These are phyloP conservation scores for Lotus japonicus DNA, from an alignment of 306 rosid species.

Conservation along the genomic window DNA sequence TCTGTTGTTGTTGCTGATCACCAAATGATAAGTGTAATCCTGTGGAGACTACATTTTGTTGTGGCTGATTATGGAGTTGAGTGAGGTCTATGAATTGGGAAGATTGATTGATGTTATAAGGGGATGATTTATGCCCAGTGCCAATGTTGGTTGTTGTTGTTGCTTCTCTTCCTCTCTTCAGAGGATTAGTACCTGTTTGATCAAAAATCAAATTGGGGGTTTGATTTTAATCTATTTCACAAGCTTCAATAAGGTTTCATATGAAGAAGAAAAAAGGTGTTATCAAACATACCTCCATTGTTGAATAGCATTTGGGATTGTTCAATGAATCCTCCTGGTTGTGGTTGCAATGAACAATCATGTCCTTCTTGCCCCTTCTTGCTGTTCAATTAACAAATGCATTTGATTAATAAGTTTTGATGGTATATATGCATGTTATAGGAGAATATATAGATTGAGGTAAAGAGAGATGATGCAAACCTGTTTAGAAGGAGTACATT, in stretches of 20 bases:
- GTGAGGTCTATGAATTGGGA: slow-evolving; percentile 74
- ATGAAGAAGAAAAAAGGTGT: not conserved
- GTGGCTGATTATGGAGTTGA: slow-evolving; percentile 67
- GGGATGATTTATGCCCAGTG: not conserved
- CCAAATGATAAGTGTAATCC: slow-evolving; percentile 77
- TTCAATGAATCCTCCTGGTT: slow-evolving; percentile 49
- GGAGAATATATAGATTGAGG: too few relatives aligned
- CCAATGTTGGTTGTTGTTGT: slow-evolving; percentile 17
- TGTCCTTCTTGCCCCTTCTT: slow-evolving; percentile 69
- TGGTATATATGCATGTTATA: not conserved
- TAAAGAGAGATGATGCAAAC: slow-evolving; percentile 27
- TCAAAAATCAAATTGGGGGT: not conserved
- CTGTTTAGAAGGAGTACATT: slow-evolving; percentile 70
- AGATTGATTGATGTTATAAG: slow-evolving; percentile 41
- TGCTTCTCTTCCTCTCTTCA: slow-evolving; percentile 81
- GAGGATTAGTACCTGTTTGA: slow-evolving; percentile 26
- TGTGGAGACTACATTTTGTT: slow-evolving; percentile 78
- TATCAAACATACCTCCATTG: slow-evolving; percentile 42
- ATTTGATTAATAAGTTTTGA: not conserved
- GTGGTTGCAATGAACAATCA: slow-evolving; percentile 64
- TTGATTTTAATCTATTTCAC: not conserved
- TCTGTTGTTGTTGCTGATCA: slow-evolving; percentile 35
- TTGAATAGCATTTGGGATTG: slow-evolving; percentile 65
- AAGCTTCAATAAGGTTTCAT: not conserved
- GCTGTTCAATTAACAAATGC: not conserved